phyloP scores from a whole-genome alignment of 257 asterid genomes.

The Solanum sejunctum region DNA sequence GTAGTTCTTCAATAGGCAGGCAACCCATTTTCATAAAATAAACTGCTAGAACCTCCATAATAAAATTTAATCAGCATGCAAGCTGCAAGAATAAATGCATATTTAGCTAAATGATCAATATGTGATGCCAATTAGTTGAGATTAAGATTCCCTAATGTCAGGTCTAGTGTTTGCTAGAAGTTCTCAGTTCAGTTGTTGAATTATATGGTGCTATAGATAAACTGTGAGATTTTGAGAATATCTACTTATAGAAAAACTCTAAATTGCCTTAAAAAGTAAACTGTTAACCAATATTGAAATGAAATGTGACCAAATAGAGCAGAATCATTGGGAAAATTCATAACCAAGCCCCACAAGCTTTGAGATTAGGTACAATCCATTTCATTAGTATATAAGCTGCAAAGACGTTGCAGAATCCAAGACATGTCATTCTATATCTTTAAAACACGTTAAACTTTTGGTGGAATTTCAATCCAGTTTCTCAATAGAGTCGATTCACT shows the following conservation, averaged over 20 bases:
- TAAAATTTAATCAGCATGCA: background rate
- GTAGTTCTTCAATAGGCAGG: background rate
- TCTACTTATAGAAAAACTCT: background rate
- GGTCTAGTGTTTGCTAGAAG: background rate
- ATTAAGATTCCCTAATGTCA: background rate
- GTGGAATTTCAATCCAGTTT: background rate
- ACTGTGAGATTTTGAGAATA: background rate
- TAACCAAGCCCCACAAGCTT: background rate
- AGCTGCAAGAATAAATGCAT: background rate
- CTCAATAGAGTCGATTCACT: background rate
- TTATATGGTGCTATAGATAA: background rate
- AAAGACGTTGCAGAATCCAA: background rate
- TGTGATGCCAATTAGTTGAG: background rate
- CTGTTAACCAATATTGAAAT: background rate
- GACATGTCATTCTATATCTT: background rate
- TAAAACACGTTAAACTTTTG: background rate
- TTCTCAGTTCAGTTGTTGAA: background rate
- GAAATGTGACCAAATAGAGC: background rate
- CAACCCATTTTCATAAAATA: background rate
- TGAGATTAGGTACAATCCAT: background rate
- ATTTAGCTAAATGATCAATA: background rate
- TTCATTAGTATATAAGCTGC: background rate
- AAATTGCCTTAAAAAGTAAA: background rate
- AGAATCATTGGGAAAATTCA: background rate
- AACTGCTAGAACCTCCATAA: background rate